Conservation (phyloP, 306 rosid genomes). For the Acacia melanoxylon region DNA sequence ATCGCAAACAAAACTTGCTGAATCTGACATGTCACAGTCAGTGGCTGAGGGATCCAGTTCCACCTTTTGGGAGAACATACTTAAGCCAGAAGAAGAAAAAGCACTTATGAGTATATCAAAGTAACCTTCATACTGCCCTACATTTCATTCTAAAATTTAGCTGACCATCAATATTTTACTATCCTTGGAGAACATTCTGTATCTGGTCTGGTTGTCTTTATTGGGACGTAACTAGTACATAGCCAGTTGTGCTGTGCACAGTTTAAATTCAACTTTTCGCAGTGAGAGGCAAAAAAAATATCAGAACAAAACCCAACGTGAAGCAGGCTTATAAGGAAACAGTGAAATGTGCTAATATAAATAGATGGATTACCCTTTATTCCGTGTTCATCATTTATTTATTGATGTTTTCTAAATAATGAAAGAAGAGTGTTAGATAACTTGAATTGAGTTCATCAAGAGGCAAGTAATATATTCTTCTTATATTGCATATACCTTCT, state of each 20-base stretch:
- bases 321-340: neutral
- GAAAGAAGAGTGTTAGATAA: neutral
- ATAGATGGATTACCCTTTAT: slow-evolving; percentile 3
- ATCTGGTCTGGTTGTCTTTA: slow-evolving; percentile 3
- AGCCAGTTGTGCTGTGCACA: neutral
- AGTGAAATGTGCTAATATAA: neutral
- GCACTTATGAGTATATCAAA: no score
- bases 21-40: no score
- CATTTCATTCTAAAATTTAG: no score
- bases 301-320: neutral
- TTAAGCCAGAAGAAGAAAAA: no score
- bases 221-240: neutral
- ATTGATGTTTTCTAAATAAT: neutral
- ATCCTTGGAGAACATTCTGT: slow-evolving; percentile 22
- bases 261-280: neutral
- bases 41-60: no score
- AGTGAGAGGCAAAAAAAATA: neutral
- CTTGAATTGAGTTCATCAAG: neutral
- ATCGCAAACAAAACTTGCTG: no score
- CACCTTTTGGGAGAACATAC: no score
- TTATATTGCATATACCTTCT: slow-evolving; percentile 70
- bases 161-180: neutral
- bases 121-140: no score
- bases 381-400: slow-evolving; percentile 1
- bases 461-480: slow-evolving; percentile 20